Evolutionary conservation across 2,329 filamentous ascomycete genomes (phyloP), one percentile per base, ranked within the genome.

Genomic region (Cladobotryum mycophilum): DNA sequence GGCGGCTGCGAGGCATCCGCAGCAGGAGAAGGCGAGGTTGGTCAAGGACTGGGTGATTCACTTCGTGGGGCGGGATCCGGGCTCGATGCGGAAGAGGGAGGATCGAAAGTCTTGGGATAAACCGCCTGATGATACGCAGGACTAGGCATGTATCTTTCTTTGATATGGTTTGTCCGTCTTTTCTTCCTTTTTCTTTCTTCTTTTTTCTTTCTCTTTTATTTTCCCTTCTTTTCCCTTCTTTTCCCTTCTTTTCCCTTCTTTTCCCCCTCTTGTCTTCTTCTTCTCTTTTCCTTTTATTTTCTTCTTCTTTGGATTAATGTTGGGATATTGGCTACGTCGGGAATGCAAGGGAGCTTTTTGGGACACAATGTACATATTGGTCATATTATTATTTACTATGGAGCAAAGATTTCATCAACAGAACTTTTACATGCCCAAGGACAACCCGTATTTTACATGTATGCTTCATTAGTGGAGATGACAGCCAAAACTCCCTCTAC

Each of bases 31-130:
- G 67, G 78, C 86, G 20, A 76, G 71, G 55, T 75, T 74, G 44
- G 88, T 95, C 35, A 81, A 79, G 58, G 80, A 86, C 56, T 96
- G 90, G 90, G 80, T 89, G 8, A 66, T 83, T 51, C 72, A 75
- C 36, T 93, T 92, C 66, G 82, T 95, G 4, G 74, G 74, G 3
- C 62, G 62, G 2, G 70, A 67, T 42, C 43, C 58, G 6, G 54
- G 45, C 8, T 49, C 47, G 7, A 58, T 53, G 8, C 56, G 48
- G 25, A 55, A 34, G 14, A 48, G 25, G 35, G 25, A 51, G 7
- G 45, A 50, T 20, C 54, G 55, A 36, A 55, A 56, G 37, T 67
- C 64, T 17, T 73, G 70, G 70, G 70, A 72, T 51, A 60, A 53
- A 17, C 70, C 68, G n/a, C 70, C 70, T 1, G 65, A 71, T 45